Evolutionary conservation across 1,139 yeast species (phyloP).

Genomic region (Protomyces lactucae-debilis): DNA sequence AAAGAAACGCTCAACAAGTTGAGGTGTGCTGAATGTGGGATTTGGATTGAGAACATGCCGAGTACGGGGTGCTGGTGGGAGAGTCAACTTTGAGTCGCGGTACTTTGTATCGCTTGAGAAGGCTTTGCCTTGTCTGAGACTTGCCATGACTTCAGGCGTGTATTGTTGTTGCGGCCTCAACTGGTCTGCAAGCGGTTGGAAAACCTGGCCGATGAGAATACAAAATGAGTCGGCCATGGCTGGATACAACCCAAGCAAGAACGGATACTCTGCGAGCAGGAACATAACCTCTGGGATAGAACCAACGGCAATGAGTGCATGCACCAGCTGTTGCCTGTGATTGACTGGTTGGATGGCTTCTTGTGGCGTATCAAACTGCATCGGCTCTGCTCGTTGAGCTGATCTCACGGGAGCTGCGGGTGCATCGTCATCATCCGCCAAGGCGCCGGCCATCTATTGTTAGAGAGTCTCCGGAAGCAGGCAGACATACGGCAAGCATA

Average conservation of each 20-base stretch:
- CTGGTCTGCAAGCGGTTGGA: conserved; percentile 49
- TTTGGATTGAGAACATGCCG: conserved; percentile 6
- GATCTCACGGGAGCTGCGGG: conserved; percentile 29
- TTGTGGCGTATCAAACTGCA: background rate
- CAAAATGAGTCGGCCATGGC: conserved; percentile 50
- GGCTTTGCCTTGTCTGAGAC: conserved; percentile 12
- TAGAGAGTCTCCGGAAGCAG: conserved; percentile 6
- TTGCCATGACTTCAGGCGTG: background rate
- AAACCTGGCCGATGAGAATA: conserved; percentile 48
- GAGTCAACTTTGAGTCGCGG: conserved; percentile 18
- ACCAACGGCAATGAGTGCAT: conserved; percentile 57
- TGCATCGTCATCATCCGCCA: conserved; percentile 57
- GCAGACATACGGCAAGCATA: conserved; percentile 3
- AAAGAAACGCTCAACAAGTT: conserved; percentile 44
- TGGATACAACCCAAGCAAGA: conserved; percentile 53
- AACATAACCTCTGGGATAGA: conserved; percentile 59
- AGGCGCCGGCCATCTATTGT: conserved; percentile 75
- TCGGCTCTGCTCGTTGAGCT: conserved; percentile 5
- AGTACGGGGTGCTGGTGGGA: conserved; percentile 1
- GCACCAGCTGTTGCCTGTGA: conserved; percentile 47
- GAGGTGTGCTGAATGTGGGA: background rate
- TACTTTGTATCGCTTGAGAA: conserved; percentile 18
- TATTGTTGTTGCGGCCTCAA: conserved; percentile 26
- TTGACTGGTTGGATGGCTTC: background rate
- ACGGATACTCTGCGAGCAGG: conserved; percentile 60